These are phyloP conservation scores for Daldinia sp. DNA, from an alignment of 2,329 filamentous ascomycete species.

Conservation along the genomic window DNA sequence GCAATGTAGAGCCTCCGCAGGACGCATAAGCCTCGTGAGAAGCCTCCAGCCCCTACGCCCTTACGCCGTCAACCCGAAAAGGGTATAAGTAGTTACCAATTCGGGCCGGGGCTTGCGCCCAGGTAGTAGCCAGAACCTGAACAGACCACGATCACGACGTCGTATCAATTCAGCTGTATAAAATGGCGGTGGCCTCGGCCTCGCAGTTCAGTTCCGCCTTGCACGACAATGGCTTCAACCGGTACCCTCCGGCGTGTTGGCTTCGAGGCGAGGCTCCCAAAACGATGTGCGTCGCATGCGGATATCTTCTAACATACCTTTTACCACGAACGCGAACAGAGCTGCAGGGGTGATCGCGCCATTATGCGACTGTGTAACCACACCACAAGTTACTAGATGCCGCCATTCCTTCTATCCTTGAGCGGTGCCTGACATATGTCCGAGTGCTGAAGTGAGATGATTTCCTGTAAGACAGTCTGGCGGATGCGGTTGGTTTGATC, in stretches of 20 bases:
- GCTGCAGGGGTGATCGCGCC: neutral
- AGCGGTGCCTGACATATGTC: slow-evolving; percentile 10
- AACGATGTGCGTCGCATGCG: neutral
- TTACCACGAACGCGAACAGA: no score
- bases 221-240: neutral
- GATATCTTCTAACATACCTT: neutral
- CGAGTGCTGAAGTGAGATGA: slow-evolving; percentile 21
- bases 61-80: neutral
- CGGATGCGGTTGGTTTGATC: slow-evolving; percentile 12
- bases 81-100: neutral
- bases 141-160: neutral
- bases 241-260: neutral
- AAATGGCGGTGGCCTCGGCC: neutral
- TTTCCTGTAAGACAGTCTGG: slow-evolving; percentile 8
- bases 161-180: neutral
- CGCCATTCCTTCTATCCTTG: slow-evolving; percentile 13
- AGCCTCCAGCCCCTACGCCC: neutral
- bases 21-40: neutral
- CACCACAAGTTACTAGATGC: neutral
- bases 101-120: neutral
- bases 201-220: neutral
- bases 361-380: slow-evolving; percentile 4
- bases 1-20: neutral
- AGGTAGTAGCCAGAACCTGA: neutral
- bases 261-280: neutral